phyloP scores from a whole-genome alignment of 1,139 yeast species.

The Schizosaccharomyces versatilis region DNA sequence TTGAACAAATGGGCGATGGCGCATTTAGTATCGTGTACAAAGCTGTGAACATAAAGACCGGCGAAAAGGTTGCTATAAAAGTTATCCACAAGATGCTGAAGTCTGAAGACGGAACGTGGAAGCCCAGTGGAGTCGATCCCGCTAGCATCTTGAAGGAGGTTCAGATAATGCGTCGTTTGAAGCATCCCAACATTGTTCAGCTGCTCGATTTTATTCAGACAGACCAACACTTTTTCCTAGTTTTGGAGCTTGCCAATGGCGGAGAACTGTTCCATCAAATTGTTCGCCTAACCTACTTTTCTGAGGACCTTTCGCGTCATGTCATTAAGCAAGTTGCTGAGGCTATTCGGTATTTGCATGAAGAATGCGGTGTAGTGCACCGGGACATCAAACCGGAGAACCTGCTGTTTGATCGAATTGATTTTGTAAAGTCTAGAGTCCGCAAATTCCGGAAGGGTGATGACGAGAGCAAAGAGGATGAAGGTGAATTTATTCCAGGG shows the following conservation, averaged over 20 bases:
- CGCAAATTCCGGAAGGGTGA: conserved; percentile 25
- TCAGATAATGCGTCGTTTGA: conserved; percentile 50
- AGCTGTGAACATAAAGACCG: conserved; percentile 32
- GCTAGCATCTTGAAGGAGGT: conserved; percentile 57
- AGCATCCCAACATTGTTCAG: conserved; percentile 51
- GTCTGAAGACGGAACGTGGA: conserved; percentile 10
- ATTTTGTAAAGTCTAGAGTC: conserved; percentile 28
- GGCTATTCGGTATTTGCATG: conserved; percentile 64
- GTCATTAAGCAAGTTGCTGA: conserved; percentile 65
- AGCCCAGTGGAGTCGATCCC: conserved; percentile 16
- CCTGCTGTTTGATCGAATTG: conserved; percentile 58
- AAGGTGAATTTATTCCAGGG: conserved; percentile 56
- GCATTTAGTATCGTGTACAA: conserved; percentile 76
- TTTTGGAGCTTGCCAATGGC: conserved; percentile 71
- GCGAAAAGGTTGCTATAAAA: conserved; percentile 54
- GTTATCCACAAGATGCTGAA: conserved; percentile 28
- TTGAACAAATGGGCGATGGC: conserved; percentile 36
- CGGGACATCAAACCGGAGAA: conserved; percentile 93
- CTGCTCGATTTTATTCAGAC: conserved; percentile 49
- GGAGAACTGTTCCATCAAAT: conserved; percentile 91
- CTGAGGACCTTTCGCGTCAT: conserved; percentile 68
- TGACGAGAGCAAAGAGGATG: conserved; percentile 57
- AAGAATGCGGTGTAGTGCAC: conserved; percentile 67
- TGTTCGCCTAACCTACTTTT: conserved; percentile 71
- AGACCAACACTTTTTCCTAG: conserved; percentile 45